A percentile compares a stretch with the other conserved stretches of the same genome.
Conservation (phyloP, 129 eudicot genomes). For the Chrysanthemum seticuspe region DNA sequence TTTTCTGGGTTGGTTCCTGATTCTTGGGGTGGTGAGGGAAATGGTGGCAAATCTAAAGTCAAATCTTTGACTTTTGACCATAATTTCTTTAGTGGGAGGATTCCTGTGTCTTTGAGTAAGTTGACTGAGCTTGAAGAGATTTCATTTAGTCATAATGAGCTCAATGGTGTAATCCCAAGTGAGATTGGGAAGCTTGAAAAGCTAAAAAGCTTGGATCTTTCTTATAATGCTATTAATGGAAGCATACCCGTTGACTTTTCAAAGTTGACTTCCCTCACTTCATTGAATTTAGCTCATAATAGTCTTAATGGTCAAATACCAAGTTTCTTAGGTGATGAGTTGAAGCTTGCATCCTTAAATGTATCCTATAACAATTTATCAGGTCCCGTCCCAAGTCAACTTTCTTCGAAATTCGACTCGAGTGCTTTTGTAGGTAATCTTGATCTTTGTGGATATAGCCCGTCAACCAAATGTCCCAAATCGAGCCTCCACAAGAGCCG, state of each 20-base stretch:
- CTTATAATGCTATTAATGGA: slow-evolving; percentile 60
- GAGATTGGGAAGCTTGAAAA: slow-evolving; percentile 48
- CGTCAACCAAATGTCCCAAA: slow-evolving; percentile 46
- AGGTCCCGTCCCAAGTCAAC: slow-evolving; percentile 57
- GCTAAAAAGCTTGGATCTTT: slow-evolving; percentile 60
- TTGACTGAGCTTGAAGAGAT: slow-evolving; percentile 45
- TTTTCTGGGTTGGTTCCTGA: slow-evolving; percentile 67
- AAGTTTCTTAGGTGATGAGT: slow-evolving; percentile 46
- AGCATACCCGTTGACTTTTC: slow-evolving; percentile 54
- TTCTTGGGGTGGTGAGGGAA: slow-evolving; percentile 47
- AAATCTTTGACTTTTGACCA: slow-evolving; percentile 61
- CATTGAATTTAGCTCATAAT: slow-evolving; percentile 53
- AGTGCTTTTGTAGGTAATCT: slow-evolving; percentile 70
- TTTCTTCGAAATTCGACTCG: slow-evolving; percentile 56
- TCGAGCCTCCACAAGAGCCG: slow-evolving; percentile 36
- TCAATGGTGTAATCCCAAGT: slow-evolving; percentile 48
- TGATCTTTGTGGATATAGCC: slow-evolving; percentile 71
- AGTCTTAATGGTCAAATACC: slow-evolving; percentile 67
- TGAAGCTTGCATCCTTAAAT: slow-evolving; percentile 60
- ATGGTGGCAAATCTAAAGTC: slow-evolving; percentile 26
- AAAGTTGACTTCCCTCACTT: slow-evolving; percentile 39
- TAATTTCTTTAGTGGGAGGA: slow-evolving; percentile 46
- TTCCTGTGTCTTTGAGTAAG: slow-evolving; percentile 50
- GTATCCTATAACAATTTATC: slow-evolving; percentile 82
- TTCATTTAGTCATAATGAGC: slow-evolving; percentile 54